Percentiles rank a stretch among this genome's conserved stretches.
Evolutionary conservation across 257 asterid genomes (phyloP).

Genomic region (Solanum piurae): DNA sequence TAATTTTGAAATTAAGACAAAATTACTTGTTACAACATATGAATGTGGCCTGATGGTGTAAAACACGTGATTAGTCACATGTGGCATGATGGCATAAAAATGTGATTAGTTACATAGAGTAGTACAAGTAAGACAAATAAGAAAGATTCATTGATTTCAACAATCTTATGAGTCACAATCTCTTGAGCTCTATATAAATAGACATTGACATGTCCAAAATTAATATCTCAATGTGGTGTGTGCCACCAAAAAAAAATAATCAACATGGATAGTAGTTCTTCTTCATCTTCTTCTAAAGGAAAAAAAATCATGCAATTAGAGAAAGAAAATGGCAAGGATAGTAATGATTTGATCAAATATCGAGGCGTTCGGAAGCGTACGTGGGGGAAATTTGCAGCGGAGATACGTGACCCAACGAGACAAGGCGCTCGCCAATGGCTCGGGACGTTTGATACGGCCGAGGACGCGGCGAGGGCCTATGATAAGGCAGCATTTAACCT

Average conservation of each 20-base stretch:
- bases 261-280: constrained; percentile 7
- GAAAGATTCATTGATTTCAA: neutral
- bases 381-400: constrained; percentile 9
- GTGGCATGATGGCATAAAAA: neutral
- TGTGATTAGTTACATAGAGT: neutral
- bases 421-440: constrained; percentile 10
- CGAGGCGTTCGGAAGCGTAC: constrained; percentile 4
- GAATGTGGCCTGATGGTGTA: neutral
- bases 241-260: neutral
- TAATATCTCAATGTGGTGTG: neutral
- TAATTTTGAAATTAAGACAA: neutral
- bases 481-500: constrained; percentile 9
- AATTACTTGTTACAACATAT: neutral
- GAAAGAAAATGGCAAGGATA: neutral
- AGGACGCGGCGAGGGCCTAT: constrained; percentile 8
- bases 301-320: neutral
- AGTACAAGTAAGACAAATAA: neutral
- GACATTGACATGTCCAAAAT: neutral
- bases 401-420: constrained; percentile 12
- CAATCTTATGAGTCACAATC: neutral
- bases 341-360: neutral
- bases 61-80: neutral
- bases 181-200: neutral
- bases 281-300: neutral
- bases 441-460: constrained; percentile 1